Conservation (phyloP, 768 basidiomycete genomes). For the Mycena floridula region DNA sequence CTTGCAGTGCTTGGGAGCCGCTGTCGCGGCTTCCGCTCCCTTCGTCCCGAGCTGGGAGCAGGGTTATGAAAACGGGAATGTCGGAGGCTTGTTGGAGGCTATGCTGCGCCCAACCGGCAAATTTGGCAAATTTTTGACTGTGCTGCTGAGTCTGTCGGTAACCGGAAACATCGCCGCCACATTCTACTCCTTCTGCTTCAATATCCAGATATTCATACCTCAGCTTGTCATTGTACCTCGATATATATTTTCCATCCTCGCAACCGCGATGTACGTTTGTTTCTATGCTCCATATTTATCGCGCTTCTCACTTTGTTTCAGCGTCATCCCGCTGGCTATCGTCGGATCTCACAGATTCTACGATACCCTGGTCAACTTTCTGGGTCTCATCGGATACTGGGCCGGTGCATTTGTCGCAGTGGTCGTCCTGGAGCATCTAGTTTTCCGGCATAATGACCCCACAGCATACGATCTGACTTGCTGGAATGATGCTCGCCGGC, state of each 20-base stretch:
- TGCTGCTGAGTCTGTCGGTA: conserved; percentile 56
- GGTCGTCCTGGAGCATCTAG: conserved; percentile 43
- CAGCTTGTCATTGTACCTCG: conserved; percentile 37
- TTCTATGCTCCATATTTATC: not conserved
- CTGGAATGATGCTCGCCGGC: conserved; percentile 4
- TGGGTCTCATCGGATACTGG: conserved; percentile 53
- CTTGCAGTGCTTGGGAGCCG: conserved; percentile 32
- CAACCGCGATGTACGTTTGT: conserved; percentile 40
- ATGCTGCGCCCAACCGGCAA: conserved; percentile 44
- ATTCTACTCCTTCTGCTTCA: conserved; percentile 54
- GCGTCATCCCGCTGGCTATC: conserved; percentile 44
- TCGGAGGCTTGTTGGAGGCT: conserved; percentile 46
- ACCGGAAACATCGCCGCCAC: conserved; percentile 59
- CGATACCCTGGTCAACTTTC: conserved; percentile 42
- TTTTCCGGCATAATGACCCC: conserved; percentile 35
- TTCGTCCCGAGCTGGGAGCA: conserved; percentile 36
- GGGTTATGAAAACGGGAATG: conserved; percentile 34
- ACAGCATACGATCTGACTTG: conserved; percentile 22
- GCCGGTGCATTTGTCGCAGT: conserved; percentile 41
- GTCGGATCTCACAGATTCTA: conserved; percentile 49
- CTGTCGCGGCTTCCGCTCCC: conserved; percentile 37
- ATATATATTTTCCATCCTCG: conserved; percentile 28
- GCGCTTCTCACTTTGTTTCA: conserved; percentile 8
- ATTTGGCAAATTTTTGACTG: conserved; percentile 52
- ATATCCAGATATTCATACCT: conserved; percentile 45